These are phyloP conservation scores for Pseudoneurospora amorphoporcata DNA, from an alignment of 495 filamentous ascomycete species.

Conservation along the genomic window DNA sequence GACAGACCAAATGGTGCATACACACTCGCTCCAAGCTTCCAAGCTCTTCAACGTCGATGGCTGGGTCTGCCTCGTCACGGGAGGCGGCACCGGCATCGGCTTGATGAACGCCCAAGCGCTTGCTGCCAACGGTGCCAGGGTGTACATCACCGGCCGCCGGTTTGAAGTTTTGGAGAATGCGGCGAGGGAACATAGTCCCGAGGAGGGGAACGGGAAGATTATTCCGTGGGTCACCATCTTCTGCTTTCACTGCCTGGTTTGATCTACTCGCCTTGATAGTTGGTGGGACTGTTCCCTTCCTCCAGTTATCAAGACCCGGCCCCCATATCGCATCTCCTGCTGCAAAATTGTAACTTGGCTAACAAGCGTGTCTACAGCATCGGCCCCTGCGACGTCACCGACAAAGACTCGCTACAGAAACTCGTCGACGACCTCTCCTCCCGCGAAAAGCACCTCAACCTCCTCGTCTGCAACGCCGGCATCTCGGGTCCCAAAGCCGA, in stretches of 20 bases:
- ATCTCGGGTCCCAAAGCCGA: slow-evolving; percentile 28
- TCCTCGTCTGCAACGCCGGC: slow-evolving; percentile 55
- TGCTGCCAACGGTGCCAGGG: slow-evolving; percentile 49
- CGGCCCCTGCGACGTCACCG: slow-evolving; percentile 49
- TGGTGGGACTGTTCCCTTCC: background rate
- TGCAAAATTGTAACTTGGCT: too few species aligned
- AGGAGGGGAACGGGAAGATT: slow-evolving; percentile 19
- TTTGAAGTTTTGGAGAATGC: slow-evolving; percentile 42
- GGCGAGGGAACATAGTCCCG: slow-evolving; percentile 27
- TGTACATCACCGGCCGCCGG: slow-evolving; percentile 58
- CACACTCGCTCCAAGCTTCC: slow-evolving; percentile 22
- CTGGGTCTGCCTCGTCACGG: slow-evolving; percentile 48
- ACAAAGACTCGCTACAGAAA: slow-evolving; percentile 43
- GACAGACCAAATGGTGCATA: slow-evolving; percentile 15
- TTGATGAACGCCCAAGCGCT: slow-evolving; percentile 54
- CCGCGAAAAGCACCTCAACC: slow-evolving; percentile 39
- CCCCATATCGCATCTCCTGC: too few species aligned
- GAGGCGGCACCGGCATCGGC: slow-evolving; percentile 50
- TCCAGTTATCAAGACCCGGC: background rate
- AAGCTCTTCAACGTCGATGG: slow-evolving; percentile 45
- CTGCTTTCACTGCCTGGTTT: too few species aligned
- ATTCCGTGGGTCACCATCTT: slow-evolving; percentile 9
- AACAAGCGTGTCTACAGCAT: slow-evolving; percentile 6
- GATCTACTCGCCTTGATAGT: too few species aligned
- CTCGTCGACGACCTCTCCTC: slow-evolving; percentile 33